Evolutionary conservation across 306 rosid genomes (phyloP), one percentile per base, ranked within the genome.

Genomic region (Potentilla sterilis): DNA sequence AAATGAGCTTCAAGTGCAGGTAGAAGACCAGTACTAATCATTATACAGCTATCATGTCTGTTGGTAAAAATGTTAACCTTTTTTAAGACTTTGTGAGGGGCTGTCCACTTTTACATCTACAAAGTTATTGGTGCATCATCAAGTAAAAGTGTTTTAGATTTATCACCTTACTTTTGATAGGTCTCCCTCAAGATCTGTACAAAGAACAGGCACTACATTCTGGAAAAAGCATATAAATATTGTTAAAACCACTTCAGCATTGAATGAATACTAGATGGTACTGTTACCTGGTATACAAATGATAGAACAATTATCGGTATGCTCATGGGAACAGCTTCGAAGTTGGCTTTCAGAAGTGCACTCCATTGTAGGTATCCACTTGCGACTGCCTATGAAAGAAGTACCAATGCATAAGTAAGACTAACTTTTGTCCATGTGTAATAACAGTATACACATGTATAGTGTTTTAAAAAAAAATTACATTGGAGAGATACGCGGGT

Each of bases 191-290:
- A 92, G 91, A 87, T 92, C 81, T 38, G 92, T 85, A 57, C 97
- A 92, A 44, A 92, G 82, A 85, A 92, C 93, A 28, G 97, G 97
- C 42, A 92, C 92, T 46, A 92, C 96, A 83, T 92, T 92, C 93
- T 92, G 89, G 64, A 81, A 41, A 81, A 83, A 69, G 75, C 37
- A 86, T 41, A 78, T 59, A 74, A 64, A 81, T 68, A 81, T 70
- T 73, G 81, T 80, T 66, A 77, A 46, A 78, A 21, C 54, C 15
- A 21, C 67, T 61, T 41, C 59, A 46, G 62, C 76, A 55, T 65
- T 82, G 67, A 78, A 73, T 24, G 65, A 72, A 46, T 70, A 42
- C 43, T 72, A 72, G 49, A 64, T 43, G 22, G 59, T 54, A 66
- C 70, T 19, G 80, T 83, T 88, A 88, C 97, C 90, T 92, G 97